Conservation (phyloP, 352 stramenopile genomes). For the Thraustochytrium sp. region DNA sequence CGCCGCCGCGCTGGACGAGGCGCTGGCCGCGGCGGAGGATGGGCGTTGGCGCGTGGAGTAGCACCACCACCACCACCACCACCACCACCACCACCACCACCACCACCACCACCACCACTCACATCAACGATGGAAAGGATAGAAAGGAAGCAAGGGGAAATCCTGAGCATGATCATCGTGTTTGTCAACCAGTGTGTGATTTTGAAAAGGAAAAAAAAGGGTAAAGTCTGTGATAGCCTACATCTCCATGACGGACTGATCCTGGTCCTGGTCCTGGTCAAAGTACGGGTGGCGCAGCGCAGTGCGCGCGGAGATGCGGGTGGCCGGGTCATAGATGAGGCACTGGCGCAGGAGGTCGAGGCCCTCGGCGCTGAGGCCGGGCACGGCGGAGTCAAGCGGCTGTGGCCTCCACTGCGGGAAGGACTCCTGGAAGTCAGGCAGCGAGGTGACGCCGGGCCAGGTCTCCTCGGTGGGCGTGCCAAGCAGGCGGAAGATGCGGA, state of each 20-base stretch:
- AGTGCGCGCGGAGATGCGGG: conserved; percentile 86
- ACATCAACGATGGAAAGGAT: too few species aligned
- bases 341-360: conserved; percentile 77
- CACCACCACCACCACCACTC: too few species aligned
- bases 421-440: conserved; percentile 93
- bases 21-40: background rate
- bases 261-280: conserved; percentile 65
- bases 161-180: too few species aligned
- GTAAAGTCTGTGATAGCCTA: too few species aligned
- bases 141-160: too few species aligned
- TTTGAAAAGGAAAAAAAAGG: background rate
- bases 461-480: conserved; percentile 91
- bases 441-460: conserved; percentile 90
- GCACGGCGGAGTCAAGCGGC: conserved; percentile 85
- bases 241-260: conserved; percentile 1
- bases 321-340: conserved; percentile 85
- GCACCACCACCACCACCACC: too few species aligned
- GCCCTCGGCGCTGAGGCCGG: conserved; percentile 70
- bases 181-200: too few species aligned
- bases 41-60: background rate
- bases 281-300: conserved; percentile 96
- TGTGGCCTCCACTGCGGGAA: conserved; percentile 96
- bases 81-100: too few species aligned
- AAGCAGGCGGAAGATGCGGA: conserved; percentile 93
- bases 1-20: background rate